A percentile compares a stretch with the other conserved stretches of the same genome.
Evolutionary conservation across 2,329 filamentous ascomycete species (phyloP).

Genomic region (Colletotrichum theobromicola): DNA sequence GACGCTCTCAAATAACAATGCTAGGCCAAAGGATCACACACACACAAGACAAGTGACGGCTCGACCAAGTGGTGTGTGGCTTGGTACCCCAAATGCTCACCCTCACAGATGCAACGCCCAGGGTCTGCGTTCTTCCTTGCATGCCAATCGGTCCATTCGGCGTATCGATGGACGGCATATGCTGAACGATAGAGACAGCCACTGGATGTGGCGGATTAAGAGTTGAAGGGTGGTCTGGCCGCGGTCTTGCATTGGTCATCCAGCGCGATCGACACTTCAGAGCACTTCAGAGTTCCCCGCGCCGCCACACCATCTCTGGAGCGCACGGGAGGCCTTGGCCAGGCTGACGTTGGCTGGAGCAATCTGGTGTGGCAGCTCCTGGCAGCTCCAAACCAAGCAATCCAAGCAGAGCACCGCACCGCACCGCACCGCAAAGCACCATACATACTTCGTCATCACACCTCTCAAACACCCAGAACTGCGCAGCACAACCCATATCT

Average conservation of each 20-base stretch:
- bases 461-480: constrained; percentile 2
- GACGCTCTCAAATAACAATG: background rate
- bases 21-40: background rate
- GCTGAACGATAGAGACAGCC: background rate
- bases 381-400: background rate
- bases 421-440: background rate
- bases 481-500: constrained; percentile 12
- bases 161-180: background rate
- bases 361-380: background rate
- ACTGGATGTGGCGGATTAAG: background rate
- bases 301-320: constrained; percentile 22
- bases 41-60: background rate
- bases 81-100: background rate
- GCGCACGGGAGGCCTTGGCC: constrained; percentile 12
- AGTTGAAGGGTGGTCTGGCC: background rate
- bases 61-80: background rate
- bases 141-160: background rate
- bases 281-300: constrained; percentile 11
- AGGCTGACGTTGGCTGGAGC: constrained; percentile 15
- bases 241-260: constrained; percentile 19
- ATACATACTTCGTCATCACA: constrained; percentile 18
- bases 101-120: constrained; percentile 8
- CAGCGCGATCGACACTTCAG: constrained; percentile 8
- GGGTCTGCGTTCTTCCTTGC: constrained; percentile 4
- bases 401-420: background rate